phyloP scores from a whole-genome alignment of 208 protist genomes.

The Leishmania mexicana region DNA sequence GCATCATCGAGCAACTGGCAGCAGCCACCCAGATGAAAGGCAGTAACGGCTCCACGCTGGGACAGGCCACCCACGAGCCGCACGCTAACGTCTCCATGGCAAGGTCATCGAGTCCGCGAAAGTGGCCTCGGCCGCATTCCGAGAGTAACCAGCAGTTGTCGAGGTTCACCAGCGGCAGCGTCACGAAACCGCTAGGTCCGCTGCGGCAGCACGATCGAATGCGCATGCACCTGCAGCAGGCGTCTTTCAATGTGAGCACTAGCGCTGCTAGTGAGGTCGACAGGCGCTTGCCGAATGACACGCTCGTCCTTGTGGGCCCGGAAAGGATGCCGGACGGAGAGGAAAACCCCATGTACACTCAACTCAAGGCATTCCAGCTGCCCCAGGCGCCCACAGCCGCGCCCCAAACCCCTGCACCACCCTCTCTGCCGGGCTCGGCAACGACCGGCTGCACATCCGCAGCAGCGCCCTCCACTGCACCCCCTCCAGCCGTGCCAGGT shows the following conservation, averaged over 20 bases:
- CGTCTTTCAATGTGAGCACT: conserved; percentile 7
- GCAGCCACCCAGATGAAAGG: not conserved
- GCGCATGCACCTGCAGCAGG: conserved; percentile 25
- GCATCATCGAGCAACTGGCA: conserved; percentile 25
- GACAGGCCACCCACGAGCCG: not conserved
- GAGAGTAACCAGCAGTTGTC: not conserved
- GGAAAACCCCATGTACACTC: conserved; percentile 14
- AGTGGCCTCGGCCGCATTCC: not conserved
- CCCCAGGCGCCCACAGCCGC: not conserved
- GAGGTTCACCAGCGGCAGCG: not conserved
- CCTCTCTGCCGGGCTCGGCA: not conserved
- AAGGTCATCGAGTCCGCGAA: not conserved
- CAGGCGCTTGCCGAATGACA: conserved; percentile 15
- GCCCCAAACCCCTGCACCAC: not conserved
- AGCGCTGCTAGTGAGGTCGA: not conserved
- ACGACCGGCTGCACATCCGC: not conserved
- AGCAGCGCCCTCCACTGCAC: not conserved
- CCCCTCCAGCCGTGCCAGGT: not conserved
- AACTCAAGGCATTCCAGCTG: conserved; percentile 15
- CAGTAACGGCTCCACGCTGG: not conserved
- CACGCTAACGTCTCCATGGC: not conserved
- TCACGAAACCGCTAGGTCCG: not conserved
- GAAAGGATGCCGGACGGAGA: conserved; percentile 4
- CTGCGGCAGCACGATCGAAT: conserved; percentile 7
- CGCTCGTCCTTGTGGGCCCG: conserved; percentile 14